Base-by-base conservation (phyloP, 2,329 filamentous ascomycete species). In the Xylaria hypoxylon region DNA sequence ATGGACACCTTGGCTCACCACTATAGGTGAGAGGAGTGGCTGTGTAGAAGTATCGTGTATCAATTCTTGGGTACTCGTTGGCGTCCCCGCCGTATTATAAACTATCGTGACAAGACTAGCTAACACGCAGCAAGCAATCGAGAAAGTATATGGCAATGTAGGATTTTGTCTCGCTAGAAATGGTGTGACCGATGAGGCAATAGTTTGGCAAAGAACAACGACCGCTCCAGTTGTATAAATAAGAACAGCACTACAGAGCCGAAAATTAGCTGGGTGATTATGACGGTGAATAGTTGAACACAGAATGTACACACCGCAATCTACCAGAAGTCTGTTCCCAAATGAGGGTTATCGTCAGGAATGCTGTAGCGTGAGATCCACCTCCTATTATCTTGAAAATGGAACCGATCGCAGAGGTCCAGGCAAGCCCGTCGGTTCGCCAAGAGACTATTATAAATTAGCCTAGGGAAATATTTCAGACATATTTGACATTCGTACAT, bases 341-440 rank as follows among this genome's bases (percentile, higher is more conserved):
- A 3, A 65, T 61, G 26, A 33, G 13, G 2, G 11, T 22, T 6
- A 65, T 51, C 6, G 35, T 47, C 10, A 65, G 19, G 28, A 65
- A 65, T 19, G 31, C 7, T 11, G 63, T 62, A 19, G 63, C 44
- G 13, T 65, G 63, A 19, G 52, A 58, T 17, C 63, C 63, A 10
- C 63, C 47, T 31, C 63, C 63, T 19, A 65, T 24, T 24, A 58
- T 52, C 28, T 62, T 65, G 58, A 65, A 58, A 15, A 58, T 17
- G 17, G 58, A 31, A 45, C 58, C 45, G 40, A 65, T 24, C 11
- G 38, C 52, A 24, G 24, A 22, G 5, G 28, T 19, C 57, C 51
- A 62, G 15, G 38, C 28, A 28, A 5, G 10, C 15, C 22, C 51
- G 8, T 57, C 28, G 19, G 26, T 13, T 44, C 10, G 6, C 63